Percentiles rank a stretch among this genome's conserved stretches.
These are phyloP conservation scores for Mitragyna speciosa DNA, from an alignment of 257 asterid species.

Conservation along the genomic window DNA sequence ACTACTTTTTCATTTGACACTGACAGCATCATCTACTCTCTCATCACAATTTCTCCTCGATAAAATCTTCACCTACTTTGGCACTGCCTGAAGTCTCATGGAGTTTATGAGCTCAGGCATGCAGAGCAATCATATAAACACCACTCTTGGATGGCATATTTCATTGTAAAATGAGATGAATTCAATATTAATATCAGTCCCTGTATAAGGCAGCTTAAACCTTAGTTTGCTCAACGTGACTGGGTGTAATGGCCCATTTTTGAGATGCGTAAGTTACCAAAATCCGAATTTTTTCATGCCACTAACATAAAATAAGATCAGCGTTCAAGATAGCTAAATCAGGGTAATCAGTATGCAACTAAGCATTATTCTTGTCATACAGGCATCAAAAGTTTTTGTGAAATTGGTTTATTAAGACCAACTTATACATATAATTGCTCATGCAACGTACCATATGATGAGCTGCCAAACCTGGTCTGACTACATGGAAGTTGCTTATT, in stretches of 20 bases:
- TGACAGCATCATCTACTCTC: not conserved
- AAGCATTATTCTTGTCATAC: no score
- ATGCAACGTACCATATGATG: no score
- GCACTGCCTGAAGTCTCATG: conserved; percentile 15
- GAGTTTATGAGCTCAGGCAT: not conserved
- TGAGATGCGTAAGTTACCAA: not conserved
- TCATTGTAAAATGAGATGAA: not conserved
- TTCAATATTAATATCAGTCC: not conserved
- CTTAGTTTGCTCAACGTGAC: not conserved
- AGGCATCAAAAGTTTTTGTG: no score
- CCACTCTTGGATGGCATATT: not conserved
- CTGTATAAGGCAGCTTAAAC: conserved; percentile 25
- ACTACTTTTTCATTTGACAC: not conserved
- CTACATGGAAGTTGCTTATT: no score
- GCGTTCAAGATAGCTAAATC: no score
- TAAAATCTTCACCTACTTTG: not conserved
- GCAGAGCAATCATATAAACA: not conserved
- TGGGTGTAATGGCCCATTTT: not conserved
- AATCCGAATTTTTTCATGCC: not conserved
- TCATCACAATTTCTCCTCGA: no score
- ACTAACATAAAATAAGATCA: not conserved
- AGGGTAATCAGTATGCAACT: no score
- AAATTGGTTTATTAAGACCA: no score
- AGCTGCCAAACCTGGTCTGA: no score
- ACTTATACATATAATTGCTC: no score